phyloP scores from a whole-genome alignment of 2,329 filamentous ascomycete species.

The Thermochaetoides dissita region DNA sequence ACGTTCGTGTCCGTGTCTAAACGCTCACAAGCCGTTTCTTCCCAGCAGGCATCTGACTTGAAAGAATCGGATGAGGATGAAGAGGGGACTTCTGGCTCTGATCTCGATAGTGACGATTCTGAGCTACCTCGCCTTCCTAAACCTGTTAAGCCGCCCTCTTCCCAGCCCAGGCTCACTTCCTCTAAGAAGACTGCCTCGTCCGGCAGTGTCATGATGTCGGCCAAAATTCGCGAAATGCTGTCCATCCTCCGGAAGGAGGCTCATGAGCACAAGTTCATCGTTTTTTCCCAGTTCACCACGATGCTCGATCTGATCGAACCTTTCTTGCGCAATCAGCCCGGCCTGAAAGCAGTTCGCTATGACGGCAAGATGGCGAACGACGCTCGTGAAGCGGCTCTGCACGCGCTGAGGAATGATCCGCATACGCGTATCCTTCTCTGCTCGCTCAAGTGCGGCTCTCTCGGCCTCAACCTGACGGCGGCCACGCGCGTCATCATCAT shows the following conservation, averaged over 20 bases:
- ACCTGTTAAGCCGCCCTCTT: background rate
- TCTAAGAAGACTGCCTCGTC: background rate
- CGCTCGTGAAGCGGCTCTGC: constrained; percentile 71
- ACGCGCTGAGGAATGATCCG: constrained; percentile 59
- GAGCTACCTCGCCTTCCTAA: too few relatives aligned
- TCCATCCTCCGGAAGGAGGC: constrained; percentile 68
- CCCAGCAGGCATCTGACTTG: constrained; percentile 19
- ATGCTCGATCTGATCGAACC: constrained; percentile 96
- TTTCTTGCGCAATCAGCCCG: constrained; percentile 56
- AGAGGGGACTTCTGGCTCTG: constrained; percentile 10
- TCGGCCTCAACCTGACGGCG: constrained; percentile 88
- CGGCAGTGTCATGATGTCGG: constrained; percentile 52
- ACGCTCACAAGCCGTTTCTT: constrained; percentile 18
- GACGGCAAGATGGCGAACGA: constrained; percentile 94
- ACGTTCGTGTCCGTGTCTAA: constrained; percentile 25
- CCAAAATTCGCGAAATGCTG: constrained; percentile 81
- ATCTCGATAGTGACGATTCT: background rate
- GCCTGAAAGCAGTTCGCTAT: constrained; percentile 74
- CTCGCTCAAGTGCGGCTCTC: constrained; percentile 80
- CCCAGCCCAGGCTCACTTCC: background rate
- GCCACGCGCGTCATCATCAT: constrained; percentile 87
- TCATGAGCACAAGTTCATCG: constrained; percentile 82
- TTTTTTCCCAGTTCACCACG: constrained; percentile 95
- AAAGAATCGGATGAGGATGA: constrained; percentile 22
- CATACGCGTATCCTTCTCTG: constrained; percentile 74